Evolutionary conservation across 2,329 filamentous ascomycete genomes (phyloP), one percentile per base, ranked within the genome.

Genomic region (Didymella sp.): DNA sequence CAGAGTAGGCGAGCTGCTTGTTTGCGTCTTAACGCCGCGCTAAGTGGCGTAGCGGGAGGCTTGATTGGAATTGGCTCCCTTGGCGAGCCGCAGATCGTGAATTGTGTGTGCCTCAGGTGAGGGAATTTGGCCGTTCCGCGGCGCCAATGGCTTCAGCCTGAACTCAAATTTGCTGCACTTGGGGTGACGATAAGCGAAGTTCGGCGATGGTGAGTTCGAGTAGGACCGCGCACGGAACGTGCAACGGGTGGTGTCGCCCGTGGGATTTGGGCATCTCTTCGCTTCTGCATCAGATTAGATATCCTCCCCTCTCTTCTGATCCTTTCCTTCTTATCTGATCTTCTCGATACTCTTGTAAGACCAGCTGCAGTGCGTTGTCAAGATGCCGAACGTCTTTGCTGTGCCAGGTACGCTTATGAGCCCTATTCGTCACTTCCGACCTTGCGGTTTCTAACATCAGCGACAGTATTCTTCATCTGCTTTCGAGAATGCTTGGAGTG

Each of bases 401-500:
- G 86, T 92, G 21, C 89, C 89, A 63, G 79, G 82, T 84, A 70
- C 62, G 65, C 37, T 37, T 24, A 19, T n/a, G 8, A 13, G 38
- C 9, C 33, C 19, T 6, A 11, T 15, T 22, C 3, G 11, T 25
- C 40, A 24, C 6, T 8, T 30, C 41, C 21, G 17, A 19, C 9
- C 13, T 6, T 12, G 7, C 19, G n/a, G 9, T 48, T 27, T 42
- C 56, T 60, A 17, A 57, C 54, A 21, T 9, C 5, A 19, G 35
- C 24, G n/a, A 55, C 46, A 82, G 86, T 96, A 52, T 96, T 96
- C 80, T 93, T 96, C 80, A 90, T 96, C 74, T 88, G 91, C 78
- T 95, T 96, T 74, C 87, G 92, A 71, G 92, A 96, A 79, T 87
- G 87, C 38, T 80, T 96, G 44, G 92, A 96, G 80, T 90, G 89